Conservation (phyloP, 2,329 filamentous ascomycete species). For the Monilinia aucupariae region DNA sequence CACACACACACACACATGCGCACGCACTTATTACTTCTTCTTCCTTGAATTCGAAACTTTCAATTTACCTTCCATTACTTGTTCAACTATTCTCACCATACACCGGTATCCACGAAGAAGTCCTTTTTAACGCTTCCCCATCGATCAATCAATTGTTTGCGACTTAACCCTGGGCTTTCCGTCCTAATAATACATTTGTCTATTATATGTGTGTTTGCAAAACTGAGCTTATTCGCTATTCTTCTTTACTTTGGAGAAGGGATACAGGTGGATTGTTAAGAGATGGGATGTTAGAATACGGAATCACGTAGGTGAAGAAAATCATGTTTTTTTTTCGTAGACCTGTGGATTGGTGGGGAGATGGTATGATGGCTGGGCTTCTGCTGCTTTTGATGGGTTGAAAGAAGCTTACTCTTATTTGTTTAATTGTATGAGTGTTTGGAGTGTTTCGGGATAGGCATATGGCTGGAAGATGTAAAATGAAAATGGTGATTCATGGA, state of each 20-base stretch:
- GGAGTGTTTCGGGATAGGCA: constrained; percentile 1
- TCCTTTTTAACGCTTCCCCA: constrained; percentile 1
- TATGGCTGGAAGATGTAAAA: neutral
- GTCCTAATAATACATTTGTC: neutral
- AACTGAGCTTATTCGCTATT: constrained; percentile 2
- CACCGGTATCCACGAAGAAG: constrained; percentile 3
- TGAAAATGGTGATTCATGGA: neutral
- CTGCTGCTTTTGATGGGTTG: constrained; percentile 3
- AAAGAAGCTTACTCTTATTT: constrained; percentile 4
- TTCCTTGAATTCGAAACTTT: neutral
- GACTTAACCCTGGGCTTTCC: constrained; percentile 1
- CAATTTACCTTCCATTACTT: constrained; percentile 2
- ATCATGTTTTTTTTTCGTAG: neutral
- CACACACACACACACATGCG: neutral
- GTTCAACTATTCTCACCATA: constrained; percentile 8
- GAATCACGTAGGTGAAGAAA: neutral
- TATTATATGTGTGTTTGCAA: neutral
- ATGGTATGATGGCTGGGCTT: constrained; percentile 4
- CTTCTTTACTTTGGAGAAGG: neutral
- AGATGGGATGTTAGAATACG: neutral
- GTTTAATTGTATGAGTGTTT: neutral
- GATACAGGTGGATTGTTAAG: constrained; percentile 3
- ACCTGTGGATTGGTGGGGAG: neutral
- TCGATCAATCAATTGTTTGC: neutral
- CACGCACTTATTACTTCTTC: neutral